Evolutionary conservation across 2,329 filamentous ascomycete genomes (phyloP), one percentile per base, ranked within the genome.

Genomic region (Botryotinia convoluta): DNA sequence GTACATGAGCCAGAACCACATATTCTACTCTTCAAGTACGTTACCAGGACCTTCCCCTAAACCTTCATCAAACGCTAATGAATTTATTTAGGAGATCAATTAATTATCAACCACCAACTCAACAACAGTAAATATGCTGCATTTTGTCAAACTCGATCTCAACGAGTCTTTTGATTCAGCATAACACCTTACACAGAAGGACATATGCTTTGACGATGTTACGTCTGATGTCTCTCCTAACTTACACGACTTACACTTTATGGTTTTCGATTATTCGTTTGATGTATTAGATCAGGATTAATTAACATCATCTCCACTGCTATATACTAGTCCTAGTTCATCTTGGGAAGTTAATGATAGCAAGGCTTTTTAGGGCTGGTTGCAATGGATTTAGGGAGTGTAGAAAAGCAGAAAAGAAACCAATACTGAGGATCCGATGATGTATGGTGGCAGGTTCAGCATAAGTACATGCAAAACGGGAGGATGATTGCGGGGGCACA

Each of bases 1-100:
- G 96, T 99, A 72, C 96, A 99, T 83, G 96, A 98, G 83, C 96
- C 96, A 61, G 96, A 99, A 85, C 96, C 96, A 77, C 96, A 99
- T 83, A 99, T 99, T 80, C 88, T 99, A 72, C 89, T 99, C 45
- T 99, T 99, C 89, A 99, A 99, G 95, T 98, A 85, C 83, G 93
- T 86, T 59, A 45, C n/a, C 42, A 29, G 5, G 32, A 54, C 2
- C 29, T 20, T 18, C 20, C 44, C 61, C 65, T 37, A 45, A 64
- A 35, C 32, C 10, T 32, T 72, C 26, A 32, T 57, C 10, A 20
- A 32, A 32, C 9, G 51, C 76, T 78, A 57, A 79, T 69, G 18
- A 60, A 51, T 59, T 54, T 18, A 54, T 42, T 12, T 68, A 81
- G 80, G 79, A 77, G 81, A 75, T 79, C 79, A n/a, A 77, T 79